Conservation (phyloP, 2,329 filamentous ascomycete species). For the Hawksworthiomyces lignivorus region DNA sequence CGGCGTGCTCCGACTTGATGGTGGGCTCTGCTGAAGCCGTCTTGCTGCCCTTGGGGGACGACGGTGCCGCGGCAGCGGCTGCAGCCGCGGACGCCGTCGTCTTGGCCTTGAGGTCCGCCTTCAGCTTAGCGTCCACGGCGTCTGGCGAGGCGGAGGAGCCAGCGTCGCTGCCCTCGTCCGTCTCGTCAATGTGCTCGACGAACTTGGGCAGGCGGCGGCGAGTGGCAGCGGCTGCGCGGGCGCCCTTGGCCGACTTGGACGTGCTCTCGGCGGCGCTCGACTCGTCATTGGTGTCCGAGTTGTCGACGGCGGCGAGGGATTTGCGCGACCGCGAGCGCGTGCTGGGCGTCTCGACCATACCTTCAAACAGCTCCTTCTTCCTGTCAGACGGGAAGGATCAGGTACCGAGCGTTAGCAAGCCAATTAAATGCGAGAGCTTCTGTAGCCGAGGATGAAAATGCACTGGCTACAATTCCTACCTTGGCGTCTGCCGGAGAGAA, state of each 20-base stretch:
- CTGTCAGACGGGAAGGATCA: slow-evolving; percentile 23
- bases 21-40: slow-evolving; percentile 11
- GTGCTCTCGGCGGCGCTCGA: slow-evolving; percentile 37
- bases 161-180: slow-evolving; percentile 26
- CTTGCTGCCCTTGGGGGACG: slow-evolving; percentile 23
- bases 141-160: slow-evolving; percentile 22
- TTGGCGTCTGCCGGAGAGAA: slow-evolving; percentile 25
- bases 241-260: slow-evolving; percentile 14
- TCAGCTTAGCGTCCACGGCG: slow-evolving; percentile 11
- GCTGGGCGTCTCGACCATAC: slow-evolving; percentile 51
- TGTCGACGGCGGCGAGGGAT: slow-evolving; percentile 34
- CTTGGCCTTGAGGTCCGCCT: slow-evolving; percentile 18
- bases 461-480: slow-evolving; percentile 16
- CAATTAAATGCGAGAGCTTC: too few species aligned
- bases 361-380: slow-evolving; percentile 54
- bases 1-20: slow-evolving; percentile 23
- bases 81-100: slow-evolving; percentile 13
- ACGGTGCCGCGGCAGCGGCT: slow-evolving; percentile 16
- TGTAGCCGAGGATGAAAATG: not conserved
- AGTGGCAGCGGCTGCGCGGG: slow-evolving; percentile 13
- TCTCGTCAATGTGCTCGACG: slow-evolving; percentile 41
- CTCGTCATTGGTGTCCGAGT: slow-evolving; percentile 41
- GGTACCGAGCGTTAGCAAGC: slow-evolving; percentile 5
- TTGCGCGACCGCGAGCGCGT: slow-evolving; percentile 43
- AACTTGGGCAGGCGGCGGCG: slow-evolving; percentile 44